Conservation (phyloP, 768 basidiomycete species). For the Leccinum barrowsii region DNA sequence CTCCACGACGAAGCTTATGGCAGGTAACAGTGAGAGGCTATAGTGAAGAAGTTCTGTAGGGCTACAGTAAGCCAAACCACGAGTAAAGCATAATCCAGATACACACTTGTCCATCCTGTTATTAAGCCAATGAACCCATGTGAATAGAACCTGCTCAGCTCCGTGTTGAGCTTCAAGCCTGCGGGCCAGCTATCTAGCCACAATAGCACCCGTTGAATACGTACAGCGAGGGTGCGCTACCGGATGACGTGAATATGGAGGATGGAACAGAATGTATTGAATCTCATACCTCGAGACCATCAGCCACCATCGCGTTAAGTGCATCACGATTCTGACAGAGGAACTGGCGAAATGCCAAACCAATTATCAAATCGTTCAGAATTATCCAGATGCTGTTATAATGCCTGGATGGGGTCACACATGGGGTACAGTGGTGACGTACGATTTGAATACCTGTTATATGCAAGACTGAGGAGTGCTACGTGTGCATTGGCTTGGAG, state of each 20-base stretch:
- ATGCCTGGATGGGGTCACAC: conserved; percentile 48
- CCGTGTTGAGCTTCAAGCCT: conserved; percentile 93
- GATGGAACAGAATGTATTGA: neutral
- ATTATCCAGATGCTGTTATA: conserved; percentile 92
- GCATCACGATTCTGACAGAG: conserved; percentile 59
- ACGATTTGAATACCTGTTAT: conserved; percentile 55
- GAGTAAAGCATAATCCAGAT: neutral
- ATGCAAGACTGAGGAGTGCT: conserved; percentile 46
- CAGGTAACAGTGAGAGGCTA: conserved; percentile 19
- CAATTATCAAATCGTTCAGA: conserved; percentile 86
- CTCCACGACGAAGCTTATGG: conserved; percentile 34
- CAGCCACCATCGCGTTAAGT: conserved; percentile 40
- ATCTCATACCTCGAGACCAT: conserved; percentile 39
- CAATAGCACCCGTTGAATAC: conserved; percentile 49
- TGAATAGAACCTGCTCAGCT: conserved; percentile 85
- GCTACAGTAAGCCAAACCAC: conserved; percentile 4
- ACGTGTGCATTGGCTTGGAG: conserved; percentile 34
- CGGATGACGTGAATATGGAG: neutral
- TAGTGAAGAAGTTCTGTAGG: conserved; percentile 19
- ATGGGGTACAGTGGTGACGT: neutral
- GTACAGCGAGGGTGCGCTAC: conserved; percentile 26
- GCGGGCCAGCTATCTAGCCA: conserved; percentile 98
- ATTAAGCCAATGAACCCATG: conserved; percentile 64
- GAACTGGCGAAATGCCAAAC: conserved; percentile 67
- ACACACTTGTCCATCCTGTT: conserved; percentile 70